These are phyloP conservation scores for Globisporangium takayamanum DNA, from an alignment of 352 stramenopile species.

Conservation along the genomic window DNA sequence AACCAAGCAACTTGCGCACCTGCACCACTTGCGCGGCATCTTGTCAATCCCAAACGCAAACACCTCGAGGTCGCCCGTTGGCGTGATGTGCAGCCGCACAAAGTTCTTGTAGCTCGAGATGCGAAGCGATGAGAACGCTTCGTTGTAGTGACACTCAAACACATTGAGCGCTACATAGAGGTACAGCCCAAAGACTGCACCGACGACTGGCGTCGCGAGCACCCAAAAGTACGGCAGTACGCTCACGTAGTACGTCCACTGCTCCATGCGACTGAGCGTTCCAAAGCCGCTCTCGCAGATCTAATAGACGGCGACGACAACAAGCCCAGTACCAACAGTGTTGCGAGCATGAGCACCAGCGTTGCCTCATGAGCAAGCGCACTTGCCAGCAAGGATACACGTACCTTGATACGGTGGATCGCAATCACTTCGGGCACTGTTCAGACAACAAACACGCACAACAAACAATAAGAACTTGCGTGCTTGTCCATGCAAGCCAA, in stretches of 20 bases:
- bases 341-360: not conserved
- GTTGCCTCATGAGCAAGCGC: not conserved
- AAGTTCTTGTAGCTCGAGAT: slow-evolving; percentile 90
- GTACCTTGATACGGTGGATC: slow-evolving; percentile 69
- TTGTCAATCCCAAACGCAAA: slow-evolving; percentile 87
- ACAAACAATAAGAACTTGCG: not conserved
- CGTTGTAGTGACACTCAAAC: slow-evolving; percentile 86
- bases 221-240: slow-evolving; percentile 88
- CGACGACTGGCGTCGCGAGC: slow-evolving; percentile 67
- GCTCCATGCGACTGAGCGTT: slow-evolving; percentile 59
- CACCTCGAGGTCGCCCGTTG: slow-evolving; percentile 69
- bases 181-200: slow-evolving; percentile 80
- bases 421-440: slow-evolving; percentile 75
- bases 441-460: not conserved
- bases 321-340: not conserved
- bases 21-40: slow-evolving; percentile 81
- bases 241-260: slow-evolving; percentile 79
- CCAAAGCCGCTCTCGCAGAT: slow-evolving; percentile 64
- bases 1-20: slow-evolving; percentile 27
- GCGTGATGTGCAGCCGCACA: slow-evolving; percentile 69
- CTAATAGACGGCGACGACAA: slow-evolving; percentile 8
- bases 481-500: not conserved
- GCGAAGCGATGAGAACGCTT: slow-evolving; percentile 82
- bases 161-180: slow-evolving; percentile 83
- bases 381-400: not conserved